Base-by-base conservation (phyloP, 306 rosid genomes). In the Urtica urens region DNA sequence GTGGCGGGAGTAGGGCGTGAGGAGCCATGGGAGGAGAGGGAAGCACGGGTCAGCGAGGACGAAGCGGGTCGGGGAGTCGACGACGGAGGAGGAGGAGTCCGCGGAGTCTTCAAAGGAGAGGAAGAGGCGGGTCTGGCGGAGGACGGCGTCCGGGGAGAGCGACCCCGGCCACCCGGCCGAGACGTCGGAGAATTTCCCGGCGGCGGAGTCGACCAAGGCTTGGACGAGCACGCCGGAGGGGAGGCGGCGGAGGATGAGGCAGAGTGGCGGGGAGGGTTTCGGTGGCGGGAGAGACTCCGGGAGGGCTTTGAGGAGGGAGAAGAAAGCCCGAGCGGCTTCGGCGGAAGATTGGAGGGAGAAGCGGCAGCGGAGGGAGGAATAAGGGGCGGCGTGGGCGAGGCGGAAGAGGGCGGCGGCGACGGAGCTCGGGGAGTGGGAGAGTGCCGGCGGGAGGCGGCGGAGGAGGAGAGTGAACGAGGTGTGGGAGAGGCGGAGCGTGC, bases 111-210 rank as follows among this genome's bases (percentile, higher is more conserved):
- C 79, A 24, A 87, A 70, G 19, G 62, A 80, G 27, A 18, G 46
- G 34, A 68, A 82, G 7, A 87, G 80, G 69, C 70, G 79, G 26
- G 75, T 87, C 71, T 77, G 87, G 37, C 40, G 81, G 65, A 87
- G 65, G 56, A 87, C 59, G 1, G 70, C 37, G 42, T 71, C 87
- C 4, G 76, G 82, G 37, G 59, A 77, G 73, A 82, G 57, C 0
- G 82, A 43, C 44, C 84, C 54, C 0, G 96, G 96, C 92, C 94
- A 82, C 14, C 94, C 96, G 1, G 96, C 82, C 0, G 96, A 87
- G 23, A 87, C 80, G 58, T 87, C 93, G 30, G 75, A 62, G 54
- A 87, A 82, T 63, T 78, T 75, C 10, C 94, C 93, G 41, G 69
- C 80, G 41, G 69, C 80, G 22, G 80, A 76, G 21, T 82, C 94